Evolutionary conservation across 352 stramenopile species (phyloP), one percentile per base, ranked within the genome.

Genomic region (Phytophthora colocasiae): DNA sequence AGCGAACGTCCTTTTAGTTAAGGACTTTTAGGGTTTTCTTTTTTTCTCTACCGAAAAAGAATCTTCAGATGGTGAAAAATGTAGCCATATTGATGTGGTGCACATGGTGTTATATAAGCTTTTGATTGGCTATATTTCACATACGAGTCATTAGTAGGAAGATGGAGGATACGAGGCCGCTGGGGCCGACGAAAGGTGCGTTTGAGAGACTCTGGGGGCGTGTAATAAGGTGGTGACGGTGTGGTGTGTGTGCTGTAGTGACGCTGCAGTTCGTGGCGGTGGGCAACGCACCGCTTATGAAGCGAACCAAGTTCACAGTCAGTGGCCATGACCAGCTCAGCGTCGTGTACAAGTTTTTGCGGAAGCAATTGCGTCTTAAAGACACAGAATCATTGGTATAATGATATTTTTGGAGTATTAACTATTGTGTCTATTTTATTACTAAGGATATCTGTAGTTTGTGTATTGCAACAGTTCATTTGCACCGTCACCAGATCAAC

Each of bases 401-500:
- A 40, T 48, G 41, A 62, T 39, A 19, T n/a, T 26, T 17, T 36
- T 36, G 14, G 31, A 36, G 31, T 36, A 2, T 34, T 34, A 1
- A 11, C 10, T 32, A 9, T 32, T 32, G 27, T 32, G 27, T 34
- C 1, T 34, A 9, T 34, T 36, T 36, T 36, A 0, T 36, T 36
- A 36, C 31, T 12, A 36, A 48, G 8, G 9, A 12, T 45, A 24
- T 2, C 0, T 67, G 39, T 59, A 95, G 87, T 93, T 95, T 75
- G 83, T 95, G 41, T 95, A 94, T 63, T 95, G 87, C 79, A 95
- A 95, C 63, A 92, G 83, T 65, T 91, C 87, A 31, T 95, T 95
- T 57, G 85, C 87, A 15, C 87, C 87, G n/a, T 91, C 83, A 3
- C 87, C 85, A 4, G 87, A 93, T 45, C 87, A 95, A 50, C 85